Evolutionary conservation across 2,329 filamentous ascomycete species (phyloP), one percentile per base, ranked within the genome.

Genomic region (Trichoderma arundinaceum): DNA sequence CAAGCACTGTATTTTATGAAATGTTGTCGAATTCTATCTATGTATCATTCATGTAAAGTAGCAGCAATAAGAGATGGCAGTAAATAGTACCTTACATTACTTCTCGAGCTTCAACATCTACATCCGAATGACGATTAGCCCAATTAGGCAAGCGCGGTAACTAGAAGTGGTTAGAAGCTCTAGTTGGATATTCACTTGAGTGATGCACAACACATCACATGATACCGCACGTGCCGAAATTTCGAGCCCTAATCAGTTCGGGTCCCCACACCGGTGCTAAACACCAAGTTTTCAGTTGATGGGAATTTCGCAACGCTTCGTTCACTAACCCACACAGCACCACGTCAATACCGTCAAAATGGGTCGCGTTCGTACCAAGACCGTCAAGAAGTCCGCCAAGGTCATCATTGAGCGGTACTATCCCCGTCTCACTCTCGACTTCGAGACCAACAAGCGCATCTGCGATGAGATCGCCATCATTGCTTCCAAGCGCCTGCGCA

Each of bases 381-480:
- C 87, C 70, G 86, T 88, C 75, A 88, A 88, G 85, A 88, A 87
- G 84, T 87, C 85, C 87, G 94, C 95, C 86, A 99, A 99, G 92
- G 93, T 97, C 88, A 94, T 98, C 86, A 98, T 99, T 84, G 94
- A 97, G 91, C 89, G 91, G 74, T 96, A 95, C 88, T 96, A 96
- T 86, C 95, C 95, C 80, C 93, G 92, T 85, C 88, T 99, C 82
- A 97, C 94, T 72, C 92, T 98, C 79, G 95, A 99, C 87, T 99
- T 99, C 86, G 95, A 99, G 90, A 97, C 92, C 89, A 97, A 97
- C 91, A 97, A 97, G 92, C 88, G 93, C 78, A 96, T 98, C 79
- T 98, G 95, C 87, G 95, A 98, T 93, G 95, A 99, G 86, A 95
- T 99, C 77, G 95, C 95, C 79, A 96, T 99, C 83, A 99, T 99